Conservation (phyloP, 1,139 yeast species). For the Debaryomycetaceae sp. region DNA sequence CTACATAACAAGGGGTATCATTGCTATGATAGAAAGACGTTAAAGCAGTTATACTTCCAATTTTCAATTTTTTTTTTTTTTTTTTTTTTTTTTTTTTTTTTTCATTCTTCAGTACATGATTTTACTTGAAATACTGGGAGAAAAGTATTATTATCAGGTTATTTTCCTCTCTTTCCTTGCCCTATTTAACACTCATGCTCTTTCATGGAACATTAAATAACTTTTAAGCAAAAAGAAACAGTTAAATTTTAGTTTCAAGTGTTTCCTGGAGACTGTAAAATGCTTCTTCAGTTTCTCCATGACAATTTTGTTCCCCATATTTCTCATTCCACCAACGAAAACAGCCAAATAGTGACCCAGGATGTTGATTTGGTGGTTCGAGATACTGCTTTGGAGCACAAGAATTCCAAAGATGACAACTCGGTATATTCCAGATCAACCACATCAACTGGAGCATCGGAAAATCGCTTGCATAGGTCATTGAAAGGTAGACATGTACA, state of each 20-base stretch:
- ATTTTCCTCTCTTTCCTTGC: not conserved
- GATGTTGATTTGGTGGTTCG: not conserved
- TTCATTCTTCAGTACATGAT: not conserved
- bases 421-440: constrained; percentile 15
- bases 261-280: not conserved
- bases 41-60: not conserved
- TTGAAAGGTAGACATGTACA: constrained; percentile 41
- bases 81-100: too few species aligned
- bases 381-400: not conserved
- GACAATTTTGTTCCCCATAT: constrained; percentile 19
- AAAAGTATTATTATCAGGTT: not conserved
- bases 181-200: too few species aligned
- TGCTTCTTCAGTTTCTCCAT: constrained; percentile 10
- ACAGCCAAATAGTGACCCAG: constrained; percentile 1
- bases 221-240: too few species aligned
- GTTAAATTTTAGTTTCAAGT: too few species aligned
- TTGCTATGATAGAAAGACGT: too few species aligned
- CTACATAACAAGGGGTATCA: too few species aligned
- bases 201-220: too few species aligned
- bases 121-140: not conserved
- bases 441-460: constrained; percentile 11
- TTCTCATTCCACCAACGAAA: constrained; percentile 9
- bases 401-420: constrained; percentile 5
- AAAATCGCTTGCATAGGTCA: constrained; percentile 16
- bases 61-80: too few species aligned